These are phyloP conservation scores for Penicillium canescens DNA, from an alignment of 495 filamentous ascomycete genomes.

Conservation along the genomic window DNA sequence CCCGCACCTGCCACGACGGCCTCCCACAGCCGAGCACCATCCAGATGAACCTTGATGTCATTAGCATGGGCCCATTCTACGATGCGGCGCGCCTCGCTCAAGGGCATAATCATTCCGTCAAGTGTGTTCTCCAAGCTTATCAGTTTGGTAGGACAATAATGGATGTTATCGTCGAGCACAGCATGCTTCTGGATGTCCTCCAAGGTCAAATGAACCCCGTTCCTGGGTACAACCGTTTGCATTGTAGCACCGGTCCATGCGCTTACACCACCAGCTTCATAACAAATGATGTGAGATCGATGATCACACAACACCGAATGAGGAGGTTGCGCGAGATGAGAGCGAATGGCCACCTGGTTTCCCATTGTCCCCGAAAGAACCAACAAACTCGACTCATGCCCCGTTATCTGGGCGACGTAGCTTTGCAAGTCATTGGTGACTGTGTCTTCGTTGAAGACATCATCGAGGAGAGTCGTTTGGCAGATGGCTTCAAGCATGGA, in stretches of 20 bases:
- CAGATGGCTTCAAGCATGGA: constrained; percentile 73
- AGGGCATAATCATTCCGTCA: constrained; percentile 73
- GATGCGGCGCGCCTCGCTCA: constrained; percentile 67
- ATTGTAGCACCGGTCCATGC: constrained; percentile 46
- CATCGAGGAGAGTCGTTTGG: constrained; percentile 66
- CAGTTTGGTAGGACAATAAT: constrained; percentile 68
- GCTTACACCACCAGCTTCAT: constrained; percentile 53
- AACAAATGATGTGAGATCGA: constrained; percentile 47
- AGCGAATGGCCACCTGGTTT: constrained; percentile 52
- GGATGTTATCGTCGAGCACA: constrained; percentile 41
- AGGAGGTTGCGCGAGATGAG: constrained; percentile 50
- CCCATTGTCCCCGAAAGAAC: constrained; percentile 91
- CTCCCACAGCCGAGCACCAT: constrained; percentile 86
- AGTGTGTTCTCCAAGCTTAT: constrained; percentile 87
- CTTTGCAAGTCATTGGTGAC: constrained; percentile 73
- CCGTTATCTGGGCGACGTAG: constrained; percentile 67
- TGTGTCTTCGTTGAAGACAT: constrained; percentile 81
- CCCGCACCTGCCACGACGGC: constrained; percentile 62
- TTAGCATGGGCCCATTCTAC: constrained; percentile 66
- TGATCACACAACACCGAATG: constrained; percentile 50
- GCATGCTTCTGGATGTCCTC: constrained; percentile 65
- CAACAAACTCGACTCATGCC: constrained; percentile 68
- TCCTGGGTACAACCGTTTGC: constrained; percentile 45
- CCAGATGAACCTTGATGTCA: constrained; percentile 73
- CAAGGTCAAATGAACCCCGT: constrained; percentile 72